phyloP scores from a whole-genome alignment of 352 stramenopile species.

The Phytophthora kernoviae region DNA sequence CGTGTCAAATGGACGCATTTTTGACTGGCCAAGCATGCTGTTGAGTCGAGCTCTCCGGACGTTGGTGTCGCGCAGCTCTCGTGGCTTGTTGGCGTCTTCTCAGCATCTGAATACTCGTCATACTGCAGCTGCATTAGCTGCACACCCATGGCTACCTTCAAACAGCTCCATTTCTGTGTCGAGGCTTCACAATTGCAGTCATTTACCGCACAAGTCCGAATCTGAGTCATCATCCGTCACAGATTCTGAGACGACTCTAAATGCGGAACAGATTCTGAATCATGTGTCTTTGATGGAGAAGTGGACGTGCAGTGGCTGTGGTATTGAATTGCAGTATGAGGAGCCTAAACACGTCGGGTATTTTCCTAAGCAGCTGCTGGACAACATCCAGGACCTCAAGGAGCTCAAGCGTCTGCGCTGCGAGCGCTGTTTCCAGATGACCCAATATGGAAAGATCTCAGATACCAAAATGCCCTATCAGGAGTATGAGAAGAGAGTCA shows the following conservation, averaged over 20 bases:
- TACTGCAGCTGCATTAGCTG: constrained; percentile 7
- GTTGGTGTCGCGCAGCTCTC: constrained; percentile 19
- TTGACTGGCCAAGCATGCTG: constrained; percentile 37
- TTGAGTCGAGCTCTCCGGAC: constrained; percentile 10
- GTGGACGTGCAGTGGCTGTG: constrained; percentile 83
- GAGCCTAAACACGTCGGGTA: constrained; percentile 69
- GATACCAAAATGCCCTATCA: constrained; percentile 82
- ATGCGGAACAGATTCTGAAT: constrained; percentile 62
- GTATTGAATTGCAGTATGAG: constrained; percentile 79
- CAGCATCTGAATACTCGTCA: constrained; percentile 5
- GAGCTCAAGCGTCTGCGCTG: constrained; percentile 83
- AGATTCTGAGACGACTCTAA: constrained; percentile 30
- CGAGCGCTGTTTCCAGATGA: constrained; percentile 90
- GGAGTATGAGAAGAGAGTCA: constrained; percentile 90
- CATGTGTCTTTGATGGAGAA: constrained; percentile 86
- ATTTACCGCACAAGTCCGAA: constrained; percentile 6
- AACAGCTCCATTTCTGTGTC: constrained; percentile 2
- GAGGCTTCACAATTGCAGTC: constrained; percentile 27
- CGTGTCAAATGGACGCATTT: too few relatives aligned
- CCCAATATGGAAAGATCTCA: constrained; percentile 86
- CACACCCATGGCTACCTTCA: not conserved
- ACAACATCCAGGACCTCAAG: constrained; percentile 63
- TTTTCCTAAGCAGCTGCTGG: constrained; percentile 67
- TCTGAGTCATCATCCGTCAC: not conserved
- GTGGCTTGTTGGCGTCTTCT: constrained; percentile 1